Percentiles rank a stretch among this genome's conserved stretches.
Conservation (phyloP, 73 alveolate species). For the Paramecium biaurelia region DNA sequence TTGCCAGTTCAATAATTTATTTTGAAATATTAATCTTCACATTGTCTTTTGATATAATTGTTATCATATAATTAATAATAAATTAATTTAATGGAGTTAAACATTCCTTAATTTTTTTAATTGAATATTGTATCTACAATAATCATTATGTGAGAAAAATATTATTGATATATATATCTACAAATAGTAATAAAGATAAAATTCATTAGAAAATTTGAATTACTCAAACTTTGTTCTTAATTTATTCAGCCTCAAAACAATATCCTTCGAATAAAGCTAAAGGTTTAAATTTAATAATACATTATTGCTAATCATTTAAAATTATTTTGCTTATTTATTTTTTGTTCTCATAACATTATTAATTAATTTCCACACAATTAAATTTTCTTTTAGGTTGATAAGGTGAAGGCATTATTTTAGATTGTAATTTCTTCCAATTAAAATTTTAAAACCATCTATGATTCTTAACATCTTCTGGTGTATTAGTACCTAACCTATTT, state of each 20-base stretch:
- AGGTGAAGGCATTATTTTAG: constrained; percentile 24
- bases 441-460: constrained; percentile 68
- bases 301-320: constrained; percentile 46
- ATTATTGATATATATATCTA: not conserved
- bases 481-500: constrained; percentile 63
- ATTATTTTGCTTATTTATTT: constrained; percentile 50
- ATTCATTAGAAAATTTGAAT: not conserved
- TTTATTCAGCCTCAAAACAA: constrained; percentile 45
- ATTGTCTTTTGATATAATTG: not conserved
- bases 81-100: not conserved
- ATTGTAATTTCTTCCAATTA: constrained; percentile 52
- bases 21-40: not conserved
- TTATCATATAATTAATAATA: not conserved
- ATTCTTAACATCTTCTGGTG: constrained; percentile 69
- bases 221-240: not conserved
- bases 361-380: constrained; percentile 55
- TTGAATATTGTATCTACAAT: not conserved
- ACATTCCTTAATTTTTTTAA: not conserved
- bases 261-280: constrained; percentile 68
- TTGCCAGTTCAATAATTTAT: not conserved
- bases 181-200: not conserved
- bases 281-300: constrained; percentile 21
- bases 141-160: too few relatives aligned
- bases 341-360: constrained; percentile 60
- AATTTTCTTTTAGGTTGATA: constrained; percentile 51